Conservation (phyloP, 352 stramenopile species). For the Phytophthora agathidicida region DNA sequence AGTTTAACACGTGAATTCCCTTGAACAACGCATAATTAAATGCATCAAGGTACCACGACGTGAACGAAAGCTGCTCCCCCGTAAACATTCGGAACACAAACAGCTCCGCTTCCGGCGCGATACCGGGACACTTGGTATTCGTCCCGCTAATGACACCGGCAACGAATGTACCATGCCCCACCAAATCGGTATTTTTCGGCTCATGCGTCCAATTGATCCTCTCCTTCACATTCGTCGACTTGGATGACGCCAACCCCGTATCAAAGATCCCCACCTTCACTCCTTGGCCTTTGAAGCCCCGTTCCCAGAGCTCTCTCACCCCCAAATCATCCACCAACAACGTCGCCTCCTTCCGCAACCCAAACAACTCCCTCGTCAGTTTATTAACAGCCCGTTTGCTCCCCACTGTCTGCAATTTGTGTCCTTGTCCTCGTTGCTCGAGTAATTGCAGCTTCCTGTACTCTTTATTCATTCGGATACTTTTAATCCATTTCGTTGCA, state of each 20-base stretch:
- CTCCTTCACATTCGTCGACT: conserved; percentile 69
- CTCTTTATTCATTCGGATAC: conserved; percentile 52
- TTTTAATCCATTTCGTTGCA: conserved; percentile 31
- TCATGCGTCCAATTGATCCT: conserved; percentile 91
- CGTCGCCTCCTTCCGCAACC: conserved; percentile 31
- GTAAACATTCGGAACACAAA: conserved; percentile 90
- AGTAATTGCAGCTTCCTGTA: conserved; percentile 50
- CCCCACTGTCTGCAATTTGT: conserved; percentile 18
- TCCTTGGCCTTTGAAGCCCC: conserved; percentile 66
- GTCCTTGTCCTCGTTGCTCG: conserved; percentile 6
- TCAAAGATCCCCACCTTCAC: conserved; percentile 90
- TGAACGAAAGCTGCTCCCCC: conserved; percentile 86
- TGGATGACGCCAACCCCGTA: conserved; percentile 67
- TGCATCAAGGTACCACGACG: conserved; percentile 90
- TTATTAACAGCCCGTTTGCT: conserved; percentile 25
- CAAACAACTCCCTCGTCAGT: conserved; percentile 19
- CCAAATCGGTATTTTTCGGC: conserved; percentile 66
- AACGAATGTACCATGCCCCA: conserved; percentile 89
- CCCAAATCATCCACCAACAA: conserved; percentile 58
- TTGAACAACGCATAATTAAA: conserved; percentile 90
- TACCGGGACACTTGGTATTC: conserved; percentile 67
- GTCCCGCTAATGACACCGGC: conserved; percentile 71
- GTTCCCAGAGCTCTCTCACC: conserved; percentile 61
- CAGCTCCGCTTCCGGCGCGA: conserved; percentile 79
- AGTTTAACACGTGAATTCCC: conserved; percentile 82